Conservation (phyloP, 495 filamentous ascomycete species). For the Ascodesmis nigricans region DNA sequence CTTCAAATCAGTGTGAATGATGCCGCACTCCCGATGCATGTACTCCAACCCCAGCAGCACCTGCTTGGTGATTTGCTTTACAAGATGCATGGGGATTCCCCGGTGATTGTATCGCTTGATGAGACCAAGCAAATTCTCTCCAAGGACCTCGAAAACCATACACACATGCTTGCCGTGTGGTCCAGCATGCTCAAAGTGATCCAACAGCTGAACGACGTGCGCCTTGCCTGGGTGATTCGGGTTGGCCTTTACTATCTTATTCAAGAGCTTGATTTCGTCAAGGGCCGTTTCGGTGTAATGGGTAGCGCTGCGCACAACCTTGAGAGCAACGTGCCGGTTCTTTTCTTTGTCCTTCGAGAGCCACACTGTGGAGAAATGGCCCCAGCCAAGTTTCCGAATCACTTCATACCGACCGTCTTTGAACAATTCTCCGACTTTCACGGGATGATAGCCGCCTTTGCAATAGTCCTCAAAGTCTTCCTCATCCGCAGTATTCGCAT, state of each 20-base stretch:
- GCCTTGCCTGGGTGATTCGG: constrained; percentile 77
- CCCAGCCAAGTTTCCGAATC: constrained; percentile 93
- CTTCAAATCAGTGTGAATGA: constrained; percentile 96
- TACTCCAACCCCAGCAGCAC: constrained; percentile 90
- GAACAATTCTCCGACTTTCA: constrained; percentile 81
- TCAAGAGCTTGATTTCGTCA: constrained; percentile 95
- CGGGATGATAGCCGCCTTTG: constrained; percentile 95
- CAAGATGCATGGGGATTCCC: constrained; percentile 83
- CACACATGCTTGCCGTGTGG: constrained; percentile 92
- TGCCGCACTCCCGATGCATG: constrained; percentile 90
- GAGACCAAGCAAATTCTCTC: constrained; percentile 82
- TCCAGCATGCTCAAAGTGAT: constrained; percentile 94
- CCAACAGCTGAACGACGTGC: constrained; percentile 84
- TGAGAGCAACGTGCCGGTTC: constrained; percentile 87
- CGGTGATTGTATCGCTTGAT: constrained; percentile 98
- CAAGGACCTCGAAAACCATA: constrained; percentile 97
- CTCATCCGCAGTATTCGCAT: constrained; percentile 88
- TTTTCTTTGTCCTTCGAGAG: constrained; percentile 77
- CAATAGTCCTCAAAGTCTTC: constrained; percentile 98
- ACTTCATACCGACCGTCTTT: constrained; percentile 94
- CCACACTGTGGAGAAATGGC: constrained; percentile 98
- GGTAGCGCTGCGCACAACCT: constrained; percentile 88
- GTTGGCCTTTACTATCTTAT: constrained; percentile 88
- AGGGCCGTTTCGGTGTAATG: constrained; percentile 98
- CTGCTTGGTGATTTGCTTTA: constrained; percentile 98